Conservation (phyloP, 306 rosid genomes). For the Sindora glabra region DNA sequence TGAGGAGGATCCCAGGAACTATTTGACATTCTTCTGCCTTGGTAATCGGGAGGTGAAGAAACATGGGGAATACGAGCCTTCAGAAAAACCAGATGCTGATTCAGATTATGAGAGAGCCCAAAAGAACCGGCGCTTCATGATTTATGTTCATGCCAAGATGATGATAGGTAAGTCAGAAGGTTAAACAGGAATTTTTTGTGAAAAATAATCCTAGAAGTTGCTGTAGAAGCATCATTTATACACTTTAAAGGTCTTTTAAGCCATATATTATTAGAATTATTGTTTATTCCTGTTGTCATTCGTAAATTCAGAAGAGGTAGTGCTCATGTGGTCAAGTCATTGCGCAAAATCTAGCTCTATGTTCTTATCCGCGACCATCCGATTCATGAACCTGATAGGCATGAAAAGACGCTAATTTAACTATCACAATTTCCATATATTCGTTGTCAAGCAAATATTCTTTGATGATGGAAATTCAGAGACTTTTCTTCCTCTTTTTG, state of each 20-base stretch:
- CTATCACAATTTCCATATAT: not conserved
- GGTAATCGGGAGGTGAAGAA: slow-evolving; percentile 54
- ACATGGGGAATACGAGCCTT: slow-evolving; percentile 47
- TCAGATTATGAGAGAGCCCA: slow-evolving; percentile 48
- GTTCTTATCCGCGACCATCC: too few relatives aligned
- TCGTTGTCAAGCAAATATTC: too few relatives aligned
- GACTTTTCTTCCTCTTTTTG: not conserved
- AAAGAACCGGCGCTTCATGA: slow-evolving; percentile 58
- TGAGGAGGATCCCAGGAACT: slow-evolving; percentile 51
- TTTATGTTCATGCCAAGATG: slow-evolving; percentile 68
- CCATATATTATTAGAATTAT: not conserved
- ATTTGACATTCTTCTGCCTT: slow-evolving; percentile 63
- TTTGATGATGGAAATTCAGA: not conserved
- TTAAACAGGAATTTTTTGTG: not conserved
- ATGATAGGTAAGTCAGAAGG: slow-evolving; percentile 47
- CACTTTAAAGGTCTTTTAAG: not conserved
- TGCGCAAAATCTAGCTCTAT: not conserved
- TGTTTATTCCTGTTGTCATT: not conserved
- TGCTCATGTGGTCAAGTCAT: not conserved
- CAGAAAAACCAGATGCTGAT: slow-evolving; percentile 43
- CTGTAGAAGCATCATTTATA: not conserved
- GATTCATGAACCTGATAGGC: not conserved
- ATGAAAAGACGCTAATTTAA: not conserved
- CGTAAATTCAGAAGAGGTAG: not conserved
- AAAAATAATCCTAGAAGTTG: not conserved